Conservation (phyloP, 768 basidiomycete genomes). For the Lactarius hatsudake region DNA sequence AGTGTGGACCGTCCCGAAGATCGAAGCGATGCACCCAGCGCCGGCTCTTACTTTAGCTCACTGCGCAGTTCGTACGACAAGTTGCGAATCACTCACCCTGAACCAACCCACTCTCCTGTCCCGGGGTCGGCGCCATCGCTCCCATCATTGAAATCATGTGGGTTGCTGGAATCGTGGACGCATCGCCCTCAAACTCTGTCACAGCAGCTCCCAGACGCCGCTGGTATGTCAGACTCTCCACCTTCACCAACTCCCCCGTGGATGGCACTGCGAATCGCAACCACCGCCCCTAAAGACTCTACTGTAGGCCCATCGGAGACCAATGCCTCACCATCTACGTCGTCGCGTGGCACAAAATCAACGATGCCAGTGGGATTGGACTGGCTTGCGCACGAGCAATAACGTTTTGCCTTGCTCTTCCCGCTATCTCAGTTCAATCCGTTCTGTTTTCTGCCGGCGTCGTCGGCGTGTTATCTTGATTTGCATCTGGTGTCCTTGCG, state of each 20-base stretch:
- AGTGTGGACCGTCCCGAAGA: slow-evolving; percentile 17
- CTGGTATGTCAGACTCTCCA: slow-evolving; percentile 17
- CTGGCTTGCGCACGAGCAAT: slow-evolving; percentile 66
- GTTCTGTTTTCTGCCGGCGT: background rate
- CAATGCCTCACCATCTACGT: slow-evolving; percentile 6
- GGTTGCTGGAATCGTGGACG: slow-evolving; percentile 60
- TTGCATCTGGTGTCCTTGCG: background rate
- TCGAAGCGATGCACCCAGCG: slow-evolving; percentile 17
- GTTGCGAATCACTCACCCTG: slow-evolving; percentile 12
- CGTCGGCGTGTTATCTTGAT: background rate
- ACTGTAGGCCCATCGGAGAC: slow-evolving; percentile 12
- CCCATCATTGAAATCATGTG: slow-evolving; percentile 73
- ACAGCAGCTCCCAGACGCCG: slow-evolving; percentile 4
- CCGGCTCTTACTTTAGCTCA: slow-evolving; percentile 14
- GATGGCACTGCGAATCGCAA: slow-evolving; percentile 8
- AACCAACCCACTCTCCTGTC: slow-evolving; percentile 18
- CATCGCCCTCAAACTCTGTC: slow-evolving; percentile 11
- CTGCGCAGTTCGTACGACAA: slow-evolving; percentile 23
- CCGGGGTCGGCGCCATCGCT: slow-evolving; percentile 41
- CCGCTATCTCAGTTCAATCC: background rate
- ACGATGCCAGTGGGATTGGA: slow-evolving; percentile 65
- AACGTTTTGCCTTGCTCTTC: slow-evolving; percentile 16
- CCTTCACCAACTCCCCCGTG: slow-evolving; percentile 14
- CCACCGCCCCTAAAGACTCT: slow-evolving; percentile 5
- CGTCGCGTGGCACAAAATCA: slow-evolving; percentile 18